Evolutionary conservation across 2,329 filamentous ascomycete genomes (phyloP), one percentile per base, ranked within the genome.

Genomic region (Penicillium sp.): DNA sequence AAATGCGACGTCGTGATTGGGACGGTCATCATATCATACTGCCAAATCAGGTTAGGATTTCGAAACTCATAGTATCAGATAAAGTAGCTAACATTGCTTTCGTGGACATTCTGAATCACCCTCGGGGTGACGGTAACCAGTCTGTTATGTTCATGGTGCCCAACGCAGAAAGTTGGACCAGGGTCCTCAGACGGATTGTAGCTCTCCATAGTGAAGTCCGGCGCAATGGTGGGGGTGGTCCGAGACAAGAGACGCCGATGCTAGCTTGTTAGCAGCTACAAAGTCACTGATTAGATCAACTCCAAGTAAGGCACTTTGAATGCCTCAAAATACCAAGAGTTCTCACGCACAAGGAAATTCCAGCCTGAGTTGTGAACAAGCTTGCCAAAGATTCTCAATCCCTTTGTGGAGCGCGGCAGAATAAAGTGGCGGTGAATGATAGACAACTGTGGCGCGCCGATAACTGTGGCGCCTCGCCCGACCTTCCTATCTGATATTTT

Each of bases 11-110:
- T 87, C 2, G 84, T 86, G 57, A 88, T 83, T 8, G 83, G 81
- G 22, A 79, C 80, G 2, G 84, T 86, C 56, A 87, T 72, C 79
- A 87, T 81, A 66, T 88, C 84, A 79, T 87, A 88, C 82, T 85
- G 57, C 49, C 10, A 38, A 18, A 38, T 50, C 54, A 32, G 54
- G 50, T 57, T 44, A 58, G 40, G 21, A 41, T 31, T 29, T 34
- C n/a, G 39, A 10, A 8, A 13, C 40, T 22, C 24, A 50, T 47
- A 45, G 44, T 8, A 38, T 38, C 34, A n/a, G 13, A 27, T n/a
- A 56, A 32, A 45, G 27, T 42, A 54, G 56, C 50, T 48, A 72
- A 83, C 81, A 68, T 81, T 80, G 62, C 78, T 77, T 54, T 84
- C 82, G 58, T 85, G 82, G 4, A 83, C 83, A 60, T 79, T 74